Base-by-base conservation (phyloP, 1,284 basidiomycete species). In the Singerocomus inundabilis region DNA sequence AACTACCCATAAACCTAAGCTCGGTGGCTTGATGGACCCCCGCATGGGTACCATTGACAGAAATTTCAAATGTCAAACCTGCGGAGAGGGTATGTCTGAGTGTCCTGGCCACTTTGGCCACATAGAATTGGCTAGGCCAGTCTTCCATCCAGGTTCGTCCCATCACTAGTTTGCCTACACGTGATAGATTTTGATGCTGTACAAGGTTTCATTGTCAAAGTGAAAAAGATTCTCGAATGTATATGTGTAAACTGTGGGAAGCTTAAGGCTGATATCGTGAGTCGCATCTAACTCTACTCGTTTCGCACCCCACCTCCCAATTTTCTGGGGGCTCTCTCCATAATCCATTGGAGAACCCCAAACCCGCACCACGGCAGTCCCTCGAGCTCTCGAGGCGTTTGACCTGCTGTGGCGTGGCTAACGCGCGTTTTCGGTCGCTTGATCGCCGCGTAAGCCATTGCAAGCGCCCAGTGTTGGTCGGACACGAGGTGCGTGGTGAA, bases 61-160 rank as follows among this genome's bases (percentile, higher is more conserved):
- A 58, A 98, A 98, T 72, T 98, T 97, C 78, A 99, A 99, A 78
- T 99, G 97, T 70, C 94, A 98, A 76, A 99, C 97, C 25, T 99
- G 97, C 72, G 94, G 94, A 64, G 94, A 98, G 80, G 96, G 95
- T 43, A 97, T 96, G 93, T 87, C 92, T 29, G 93, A 96, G 68
- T 96, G 94, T 74, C 96, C 97, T 29, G 97, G 97, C 49, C 97
- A 99, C 72, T 99, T 99, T 74, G 96, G 95, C 51, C 94, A 99
- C 72, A 95, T 99, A 63, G 97, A 99, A 75, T 78, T 99, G 61
- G 94, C 94, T 43, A 80, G 93, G 60, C 95, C 96, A 15, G 94
- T 98, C 29, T 99, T 95, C 68, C 96, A 98, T 70, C 91, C 93
- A 69, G 97, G 93, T 91, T 71, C 56, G 84, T 77, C 32, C 24